Percentiles rank a stretch among this genome's conserved stretches.
Evolutionary conservation across 805 yeast genomes (phyloP).

Genomic region (Candida fluviatilis): DNA sequence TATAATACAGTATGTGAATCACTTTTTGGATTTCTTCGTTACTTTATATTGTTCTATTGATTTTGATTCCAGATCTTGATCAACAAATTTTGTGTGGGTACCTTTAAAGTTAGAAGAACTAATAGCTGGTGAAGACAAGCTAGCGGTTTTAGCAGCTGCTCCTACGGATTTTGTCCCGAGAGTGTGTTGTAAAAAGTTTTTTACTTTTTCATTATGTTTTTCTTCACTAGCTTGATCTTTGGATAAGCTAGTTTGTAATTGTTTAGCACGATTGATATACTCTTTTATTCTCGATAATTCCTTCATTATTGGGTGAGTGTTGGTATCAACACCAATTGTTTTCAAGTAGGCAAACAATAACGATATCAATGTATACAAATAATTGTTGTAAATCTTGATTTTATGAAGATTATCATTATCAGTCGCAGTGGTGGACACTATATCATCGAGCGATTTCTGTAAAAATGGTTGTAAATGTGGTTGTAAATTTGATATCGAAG

Average conservation of each 20-base stretch:
- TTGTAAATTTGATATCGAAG: slow-evolving; percentile 31
- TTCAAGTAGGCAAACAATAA: slow-evolving; percentile 57
- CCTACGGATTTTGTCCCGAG: slow-evolving; percentile 33
- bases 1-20: no score
- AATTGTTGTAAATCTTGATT: slow-evolving; percentile 31
- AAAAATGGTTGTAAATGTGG: slow-evolving; percentile 33
- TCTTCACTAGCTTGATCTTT: slow-evolving; percentile 16
- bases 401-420: slow-evolving; percentile 22
- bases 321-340: slow-evolving; percentile 52
- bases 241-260: slow-evolving; percentile 20
- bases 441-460: slow-evolving; percentile 38
- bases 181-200: slow-evolving; percentile 43
- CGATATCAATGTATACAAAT: slow-evolving; percentile 53
- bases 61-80: slow-evolving; percentile 4
- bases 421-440: slow-evolving; percentile 17
- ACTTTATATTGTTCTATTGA: neutral
- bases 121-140: slow-evolving; percentile 32
- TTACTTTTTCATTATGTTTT: slow-evolving; percentile 34
- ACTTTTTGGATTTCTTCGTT: neutral
- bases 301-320: slow-evolving; percentile 57
- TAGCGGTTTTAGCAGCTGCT: slow-evolving; percentile 23
- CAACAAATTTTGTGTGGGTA: slow-evolving; percentile 32
- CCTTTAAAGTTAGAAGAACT: slow-evolving; percentile 35
- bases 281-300: slow-evolving; percentile 64
- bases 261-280: slow-evolving; percentile 60